These are phyloP conservation scores for Cercospora beticola DNA, from an alignment of 2,329 filamentous ascomycete genomes.

Conservation along the genomic window DNA sequence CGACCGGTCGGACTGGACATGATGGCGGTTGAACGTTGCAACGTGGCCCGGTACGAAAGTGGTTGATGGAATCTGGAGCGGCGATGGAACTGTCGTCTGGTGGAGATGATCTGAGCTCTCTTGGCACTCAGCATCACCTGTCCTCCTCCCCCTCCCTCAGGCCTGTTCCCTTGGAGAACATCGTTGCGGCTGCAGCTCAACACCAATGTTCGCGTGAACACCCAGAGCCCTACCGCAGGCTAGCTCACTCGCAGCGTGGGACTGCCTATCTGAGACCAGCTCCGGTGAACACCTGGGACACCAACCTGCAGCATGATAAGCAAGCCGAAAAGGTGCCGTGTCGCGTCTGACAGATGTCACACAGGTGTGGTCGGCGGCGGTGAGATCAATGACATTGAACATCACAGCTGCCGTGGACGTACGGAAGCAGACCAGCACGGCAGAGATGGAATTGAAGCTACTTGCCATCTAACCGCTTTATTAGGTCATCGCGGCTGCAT, in stretches of 20 bases:
- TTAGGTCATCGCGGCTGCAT: background rate
- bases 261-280: slow-evolving; percentile 4
- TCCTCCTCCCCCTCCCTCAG: background rate
- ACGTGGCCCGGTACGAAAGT: background rate
- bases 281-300: background rate
- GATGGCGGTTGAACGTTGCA: background rate
- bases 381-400: background rate
- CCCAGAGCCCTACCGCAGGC: background rate
- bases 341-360: background rate
- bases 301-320: background rate
- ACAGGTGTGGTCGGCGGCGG: background rate
- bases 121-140: background rate
- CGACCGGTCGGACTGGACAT: background rate
- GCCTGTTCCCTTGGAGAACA: background rate
- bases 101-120: background rate
- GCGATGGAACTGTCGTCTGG: background rate
- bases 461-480: background rate
- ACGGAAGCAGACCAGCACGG: background rate
- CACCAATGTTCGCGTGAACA: background rate
- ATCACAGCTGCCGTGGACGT: background rate
- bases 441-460: slow-evolving; percentile 1
- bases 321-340: slow-evolving; percentile 5
- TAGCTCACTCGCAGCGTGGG: background rate
- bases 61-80: background rate
- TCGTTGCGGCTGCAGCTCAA: background rate